phyloP scores from a whole-genome alignment of 768 basidiomycete genomes.

The Hydnomerulius pinastri region DNA sequence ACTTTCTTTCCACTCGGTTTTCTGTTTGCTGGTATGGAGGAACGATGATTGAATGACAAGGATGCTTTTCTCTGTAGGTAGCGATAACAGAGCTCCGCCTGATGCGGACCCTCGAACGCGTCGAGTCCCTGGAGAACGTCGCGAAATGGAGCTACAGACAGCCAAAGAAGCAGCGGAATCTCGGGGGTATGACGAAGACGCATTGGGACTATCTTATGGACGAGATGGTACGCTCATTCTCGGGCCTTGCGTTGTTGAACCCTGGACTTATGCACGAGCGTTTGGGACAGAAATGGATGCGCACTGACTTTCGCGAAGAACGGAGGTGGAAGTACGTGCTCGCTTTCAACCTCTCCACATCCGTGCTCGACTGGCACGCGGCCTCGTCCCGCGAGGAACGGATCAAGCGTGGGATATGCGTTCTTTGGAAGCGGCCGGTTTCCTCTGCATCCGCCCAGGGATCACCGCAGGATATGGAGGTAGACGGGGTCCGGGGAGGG shows the following conservation, averaged over 20 bases:
- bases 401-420: constrained; percentile 62
- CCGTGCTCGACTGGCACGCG: constrained; percentile 87
- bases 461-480: constrained; percentile 32
- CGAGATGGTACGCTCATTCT: constrained; percentile 94
- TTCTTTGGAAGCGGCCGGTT: constrained; percentile 59
- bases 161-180: constrained; percentile 88
- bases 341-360: constrained; percentile 79
- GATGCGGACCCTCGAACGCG: constrained; percentile 76
- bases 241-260: no score
- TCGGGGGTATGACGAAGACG: constrained; percentile 73
- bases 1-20: no score
- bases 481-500: constrained; percentile 33
- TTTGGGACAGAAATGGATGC: constrained; percentile 95
- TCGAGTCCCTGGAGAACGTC: constrained; percentile 79
- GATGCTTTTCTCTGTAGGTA: constrained; percentile 46
- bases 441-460: constrained; percentile 16
- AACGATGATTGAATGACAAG: neutral
- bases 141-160: constrained; percentile 92
- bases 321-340: constrained; percentile 87
- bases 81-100: constrained; percentile 80
- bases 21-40: neutral
- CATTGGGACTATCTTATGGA: constrained; percentile 97
- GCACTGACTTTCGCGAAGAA: constrained; percentile 93
- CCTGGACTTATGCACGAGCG: no score
- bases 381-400: constrained; percentile 67